Evolutionary conservation across 257 asterid species (phyloP), one percentile per base, ranked within the genome.

Genomic region (Cruciata laevipes): DNA sequence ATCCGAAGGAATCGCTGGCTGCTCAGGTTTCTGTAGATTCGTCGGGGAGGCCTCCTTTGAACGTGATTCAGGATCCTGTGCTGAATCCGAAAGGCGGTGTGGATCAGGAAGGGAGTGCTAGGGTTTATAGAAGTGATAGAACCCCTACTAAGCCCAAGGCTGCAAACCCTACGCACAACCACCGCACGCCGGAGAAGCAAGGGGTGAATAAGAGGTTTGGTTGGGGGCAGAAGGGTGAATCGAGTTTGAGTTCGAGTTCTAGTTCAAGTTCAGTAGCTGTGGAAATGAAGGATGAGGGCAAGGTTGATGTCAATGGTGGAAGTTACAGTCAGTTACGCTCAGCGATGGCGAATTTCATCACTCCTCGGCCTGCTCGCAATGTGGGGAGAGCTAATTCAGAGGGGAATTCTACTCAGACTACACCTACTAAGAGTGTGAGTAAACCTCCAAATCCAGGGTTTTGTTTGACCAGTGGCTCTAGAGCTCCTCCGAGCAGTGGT

Each of bases 401-500:
- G 78, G 82, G 90, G 70, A 86, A 75, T 78, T 88, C 99, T 11
- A 75, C 91, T 3, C 96, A 90, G 59, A 87, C 68, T 71, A 94
- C 97, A 3, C 97, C 99, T 27, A 83, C 85, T 61, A 94, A 90
- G 83, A 93, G 97, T 55, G 89, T 90, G 25, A 84, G 79, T 79
- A 93, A 88, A 77, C 95, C 92, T 65, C 90, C 90, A 0, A 84
- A 72, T 78, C 83, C 92, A 0, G 90, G 85, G 14, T 83, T 74
- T 52, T 66, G 73, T 62, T 60, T 92, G 60, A 78, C 93, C 32
- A 85, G 87, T 79, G 87, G 86, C 56, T 80, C 95, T 20, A 81
- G 95, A 83, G 67, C 90, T 56, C 83, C 77, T 12, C 63, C 74
- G 18, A 84, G 70, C 74, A 78, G 82, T 64, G 81, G 81, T 65